Evolutionary conservation across 345 rosid genomes (phyloP).

Genomic region (Aurinia saxatilis): DNA sequence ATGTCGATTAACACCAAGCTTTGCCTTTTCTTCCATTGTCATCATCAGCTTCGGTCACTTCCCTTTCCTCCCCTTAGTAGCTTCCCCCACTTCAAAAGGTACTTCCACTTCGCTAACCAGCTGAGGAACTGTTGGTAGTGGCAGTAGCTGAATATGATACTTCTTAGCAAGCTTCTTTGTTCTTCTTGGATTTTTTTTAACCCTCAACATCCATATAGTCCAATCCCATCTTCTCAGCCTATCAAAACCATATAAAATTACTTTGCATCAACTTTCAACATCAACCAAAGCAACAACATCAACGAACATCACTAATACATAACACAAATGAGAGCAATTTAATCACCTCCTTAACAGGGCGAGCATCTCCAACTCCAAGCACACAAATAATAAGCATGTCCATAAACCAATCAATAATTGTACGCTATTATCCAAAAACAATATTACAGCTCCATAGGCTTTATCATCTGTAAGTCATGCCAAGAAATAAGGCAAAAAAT

Average conservation of each 20-base stretch:
- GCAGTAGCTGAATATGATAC: neutral
- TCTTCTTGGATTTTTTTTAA: too few relatives aligned
- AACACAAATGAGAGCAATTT: too few relatives aligned
- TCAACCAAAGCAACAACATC: too few relatives aligned
- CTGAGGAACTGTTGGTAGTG: neutral
- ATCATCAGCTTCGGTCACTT: slow-evolving; percentile 57
- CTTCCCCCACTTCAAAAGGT: slow-evolving; percentile 27
- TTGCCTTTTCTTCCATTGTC: slow-evolving; percentile 70
- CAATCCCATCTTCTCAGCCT: too few relatives aligned
- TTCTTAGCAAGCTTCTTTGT: too few relatives aligned
- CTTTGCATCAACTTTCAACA: too few relatives aligned
- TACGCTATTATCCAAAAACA: neutral
- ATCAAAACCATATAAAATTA: too few relatives aligned
- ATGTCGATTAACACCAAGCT: slow-evolving; percentile 62
- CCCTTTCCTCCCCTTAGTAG: slow-evolving; percentile 33
- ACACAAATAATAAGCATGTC: slow-evolving; percentile 11
- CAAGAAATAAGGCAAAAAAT: neutral
- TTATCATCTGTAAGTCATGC: slow-evolving; percentile 1
- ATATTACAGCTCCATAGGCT: neutral
- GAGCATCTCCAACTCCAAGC: too few relatives aligned
- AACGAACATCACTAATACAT: too few relatives aligned
- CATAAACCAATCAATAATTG: neutral
- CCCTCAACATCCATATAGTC: too few relatives aligned
- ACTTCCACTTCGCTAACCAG: slow-evolving; percentile 8
- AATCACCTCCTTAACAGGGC: too few relatives aligned